phyloP scores from a whole-genome alignment of 2,329 filamentous ascomycete species.

The Fusarium austroafricanum region DNA sequence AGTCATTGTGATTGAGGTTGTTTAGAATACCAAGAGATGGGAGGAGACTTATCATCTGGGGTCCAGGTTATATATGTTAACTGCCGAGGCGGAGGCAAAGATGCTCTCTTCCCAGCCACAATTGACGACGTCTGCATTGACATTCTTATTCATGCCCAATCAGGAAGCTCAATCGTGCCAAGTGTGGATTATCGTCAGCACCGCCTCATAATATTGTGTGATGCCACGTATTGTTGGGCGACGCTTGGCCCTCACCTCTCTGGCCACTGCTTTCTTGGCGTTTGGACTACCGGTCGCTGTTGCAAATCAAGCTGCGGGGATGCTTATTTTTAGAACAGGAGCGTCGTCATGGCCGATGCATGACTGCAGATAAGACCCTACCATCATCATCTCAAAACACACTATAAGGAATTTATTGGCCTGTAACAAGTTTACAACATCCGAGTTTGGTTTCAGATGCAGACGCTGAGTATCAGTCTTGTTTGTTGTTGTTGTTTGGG shows the following conservation, averaged over 20 bases:
- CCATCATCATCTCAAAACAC: background rate
- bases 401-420: background rate
- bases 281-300: conserved; percentile 5
- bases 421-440: background rate
- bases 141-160: conserved; percentile 9
- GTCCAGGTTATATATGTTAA: conserved; percentile 12
- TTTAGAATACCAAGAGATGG: background rate
- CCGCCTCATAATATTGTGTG: conserved; percentile 21
- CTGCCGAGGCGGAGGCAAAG: conserved; percentile 1
- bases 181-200: conserved; percentile 17
- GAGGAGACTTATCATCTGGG: background rate
- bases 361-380: background rate
- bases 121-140: conserved; percentile 14
- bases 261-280: conserved; percentile 18
- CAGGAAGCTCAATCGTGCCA: background rate
- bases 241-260: background rate
- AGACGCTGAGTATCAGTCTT: background rate
- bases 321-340: conserved; percentile 23
- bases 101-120: conserved; percentile 8
- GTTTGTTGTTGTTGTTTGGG: background rate
- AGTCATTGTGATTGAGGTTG: conserved; percentile 3
- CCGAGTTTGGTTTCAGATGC: background rate
- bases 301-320: conserved; percentile 12
- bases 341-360: background rate
- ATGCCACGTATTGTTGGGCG: conserved; percentile 29